phyloP scores from a whole-genome alignment of 768 basidiomycete species.

The Pseudohyphozyma bogoriensis region DNA sequence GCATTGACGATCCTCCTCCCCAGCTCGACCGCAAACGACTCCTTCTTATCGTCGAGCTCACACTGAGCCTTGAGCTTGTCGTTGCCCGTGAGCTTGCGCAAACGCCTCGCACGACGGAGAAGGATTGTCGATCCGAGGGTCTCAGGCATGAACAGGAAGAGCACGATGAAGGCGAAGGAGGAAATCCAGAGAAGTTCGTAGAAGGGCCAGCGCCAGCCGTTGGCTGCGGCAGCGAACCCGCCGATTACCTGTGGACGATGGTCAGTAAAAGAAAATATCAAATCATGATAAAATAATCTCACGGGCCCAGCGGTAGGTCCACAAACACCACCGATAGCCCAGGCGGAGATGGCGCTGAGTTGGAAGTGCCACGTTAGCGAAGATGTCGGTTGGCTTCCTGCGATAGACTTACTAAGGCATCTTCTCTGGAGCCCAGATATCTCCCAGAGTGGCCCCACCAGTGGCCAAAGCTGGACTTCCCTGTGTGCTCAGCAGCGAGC shows the following conservation, averaged over 20 bases:
- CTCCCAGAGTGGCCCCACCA: constrained; percentile 33
- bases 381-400: constrained; percentile 5
- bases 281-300: background rate
- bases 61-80: constrained; percentile 30
- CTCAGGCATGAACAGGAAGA: constrained; percentile 38
- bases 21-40: background rate
- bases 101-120: constrained; percentile 37
- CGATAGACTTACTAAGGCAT: constrained; percentile 11
- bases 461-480: constrained; percentile 39
- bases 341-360: no score
- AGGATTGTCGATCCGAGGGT: constrained; percentile 39
- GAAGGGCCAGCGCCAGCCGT: constrained; percentile 40
- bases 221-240: constrained; percentile 36
- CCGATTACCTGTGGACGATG: background rate
- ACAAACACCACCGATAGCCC: constrained; percentile 27
- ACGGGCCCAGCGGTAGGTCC: constrained; percentile 30
- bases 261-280: background rate
- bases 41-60: constrained; percentile 32
- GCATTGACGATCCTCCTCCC: constrained; percentile 32
- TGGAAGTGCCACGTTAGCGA: background rate
- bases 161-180: constrained; percentile 33
- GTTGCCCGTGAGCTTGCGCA: constrained; percentile 40
- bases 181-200: constrained; percentile 37
- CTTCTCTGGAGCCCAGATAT: background rate
- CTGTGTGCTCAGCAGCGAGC: no score